A percentile compares a stretch with the other conserved stretches of the same genome.
phyloP scores from a whole-genome alignment of 2,329 filamentous ascomycete species.

The Septoria petroselini region DNA sequence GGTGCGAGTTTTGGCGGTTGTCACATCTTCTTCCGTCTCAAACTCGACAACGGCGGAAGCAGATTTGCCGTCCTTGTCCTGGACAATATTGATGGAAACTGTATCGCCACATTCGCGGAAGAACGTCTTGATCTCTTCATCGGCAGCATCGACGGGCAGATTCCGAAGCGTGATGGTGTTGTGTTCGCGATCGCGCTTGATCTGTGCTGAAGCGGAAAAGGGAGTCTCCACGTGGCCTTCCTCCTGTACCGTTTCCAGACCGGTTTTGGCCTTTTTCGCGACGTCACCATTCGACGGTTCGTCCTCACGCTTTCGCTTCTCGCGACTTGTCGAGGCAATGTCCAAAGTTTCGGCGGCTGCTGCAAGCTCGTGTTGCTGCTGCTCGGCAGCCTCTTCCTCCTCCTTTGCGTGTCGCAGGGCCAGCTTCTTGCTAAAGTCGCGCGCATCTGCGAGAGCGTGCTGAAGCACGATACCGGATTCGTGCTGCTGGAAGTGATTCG shows the following conservation, averaged over 20 bases:
- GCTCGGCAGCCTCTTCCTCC: slow-evolving; percentile 58
- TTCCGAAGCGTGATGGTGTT: slow-evolving; percentile 78
- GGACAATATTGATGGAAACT: slow-evolving; percentile 68
- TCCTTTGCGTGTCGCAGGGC: slow-evolving; percentile 64
- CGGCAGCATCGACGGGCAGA: slow-evolving; percentile 66
- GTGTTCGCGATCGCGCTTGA: slow-evolving; percentile 85
- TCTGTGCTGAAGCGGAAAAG: slow-evolving; percentile 37
- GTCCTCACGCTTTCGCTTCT: slow-evolving; percentile 73
- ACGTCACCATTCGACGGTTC: slow-evolving; percentile 49
- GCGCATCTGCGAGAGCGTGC: slow-evolving; percentile 67
- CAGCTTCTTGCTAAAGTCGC: slow-evolving; percentile 64
- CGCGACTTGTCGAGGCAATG: slow-evolving; percentile 28
- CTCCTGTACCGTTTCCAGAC: slow-evolving; percentile 33
- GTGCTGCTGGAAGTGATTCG: slow-evolving; percentile 84
- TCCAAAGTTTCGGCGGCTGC: slow-evolving; percentile 31
- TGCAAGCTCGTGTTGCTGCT: slow-evolving; percentile 35
- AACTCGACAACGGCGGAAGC: slow-evolving; percentile 82
- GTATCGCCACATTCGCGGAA: slow-evolving; percentile 88
- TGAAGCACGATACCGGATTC: slow-evolving; percentile 75
- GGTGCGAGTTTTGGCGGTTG: slow-evolving; percentile 75
- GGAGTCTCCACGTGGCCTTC: slow-evolving; percentile 38
- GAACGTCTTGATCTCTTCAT: slow-evolving; percentile 77
- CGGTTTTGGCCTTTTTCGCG: slow-evolving; percentile 65
- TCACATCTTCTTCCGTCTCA: slow-evolving; percentile 71
- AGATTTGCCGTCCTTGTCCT: slow-evolving; percentile 59